Base-by-base conservation (phyloP, 208 protist species). In the Trypanosoma avium region DNA sequence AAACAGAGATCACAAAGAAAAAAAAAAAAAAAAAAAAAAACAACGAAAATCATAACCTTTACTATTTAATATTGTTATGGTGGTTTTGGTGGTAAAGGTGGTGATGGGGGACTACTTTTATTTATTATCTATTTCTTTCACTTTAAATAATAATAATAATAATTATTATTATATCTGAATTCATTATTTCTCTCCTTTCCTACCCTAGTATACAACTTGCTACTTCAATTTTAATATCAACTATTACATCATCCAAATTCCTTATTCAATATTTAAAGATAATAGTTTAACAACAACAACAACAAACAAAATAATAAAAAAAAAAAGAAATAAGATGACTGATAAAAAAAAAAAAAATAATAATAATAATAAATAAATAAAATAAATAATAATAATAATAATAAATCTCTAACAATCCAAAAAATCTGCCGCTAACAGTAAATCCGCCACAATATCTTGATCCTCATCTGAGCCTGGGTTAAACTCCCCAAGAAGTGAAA, bases 401-500 rank as follows among this genome's bases (percentile, higher is more conserved):
- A n/a, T 17, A 24, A 33, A 12, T 21, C 30, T 4, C 17, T 62
- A 73, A 52, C 67, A 73, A 45, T 75, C 58, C 3, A 79, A 50
- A n/a, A 58, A 73, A 43, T 79, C 74, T 27, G 74, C 29, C 17
- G 74, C 74, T 4, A 67, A 33, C 54, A 79, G 32, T 7, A 79
- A 19, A 0, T 70, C 68, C 1, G 48, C 29, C 27, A 79, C 74
- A 33, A 50, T 36, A 22, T 75, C 62, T 26, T 70, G 57, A 47
- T 79, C 68, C 19, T 67, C 48, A 46, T 71, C 49, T 22, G 56
- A 67, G 3, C 26, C 42, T 29, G 66, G 68, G 42, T 75, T 50
- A 9, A 79, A 30, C 21, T 69, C 42, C 6, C 40, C 40, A 30
- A 79, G 60, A 10, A 62, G 42, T 1, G 36, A 30, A 56, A 67